These are phyloP conservation scores for Anisodus acutangulus DNA, from an alignment of 257 asterid genomes.

Conservation along the genomic window DNA sequence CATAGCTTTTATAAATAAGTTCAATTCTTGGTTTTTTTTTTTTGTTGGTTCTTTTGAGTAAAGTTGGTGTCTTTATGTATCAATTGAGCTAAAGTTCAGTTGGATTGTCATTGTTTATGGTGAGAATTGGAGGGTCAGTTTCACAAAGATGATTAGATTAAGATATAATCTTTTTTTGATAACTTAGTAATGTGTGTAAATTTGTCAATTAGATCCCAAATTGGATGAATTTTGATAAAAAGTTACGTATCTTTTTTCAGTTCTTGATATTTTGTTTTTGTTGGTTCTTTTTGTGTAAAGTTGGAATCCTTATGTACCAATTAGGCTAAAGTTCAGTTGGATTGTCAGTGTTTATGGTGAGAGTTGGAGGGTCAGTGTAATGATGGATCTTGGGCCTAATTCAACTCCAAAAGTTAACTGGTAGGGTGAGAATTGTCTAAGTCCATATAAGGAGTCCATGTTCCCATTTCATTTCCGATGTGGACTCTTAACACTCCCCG, in stretches of 20 bases:
- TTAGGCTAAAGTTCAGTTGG: neutral
- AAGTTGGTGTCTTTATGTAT: neutral
- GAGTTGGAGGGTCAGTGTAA: neutral
- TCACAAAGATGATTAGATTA: neutral
- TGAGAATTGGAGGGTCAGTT: neutral
- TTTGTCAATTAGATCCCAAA: neutral
- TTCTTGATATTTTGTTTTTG: neutral
- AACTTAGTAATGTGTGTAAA: neutral
- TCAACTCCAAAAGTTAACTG: no score
- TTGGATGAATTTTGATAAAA: neutral
- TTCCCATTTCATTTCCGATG: no score
- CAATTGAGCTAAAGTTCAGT: neutral
- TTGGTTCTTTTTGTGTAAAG: slow-evolving; percentile 19
- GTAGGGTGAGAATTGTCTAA: no score
- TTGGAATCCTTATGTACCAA: neutral
- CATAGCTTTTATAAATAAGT: neutral
- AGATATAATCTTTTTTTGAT: neutral
- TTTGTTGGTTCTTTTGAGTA: neutral
- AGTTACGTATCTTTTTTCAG: neutral
- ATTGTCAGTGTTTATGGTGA: neutral
- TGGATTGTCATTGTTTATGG: neutral
- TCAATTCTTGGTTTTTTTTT: neutral
- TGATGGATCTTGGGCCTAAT: no score
- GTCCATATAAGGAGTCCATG: no score
- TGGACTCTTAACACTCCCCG: no score